Evolutionary conservation across 176 grass and related monocot genomes (phyloP), one percentile per base, ranked within the genome.

Genomic region (Musa acuminata): DNA sequence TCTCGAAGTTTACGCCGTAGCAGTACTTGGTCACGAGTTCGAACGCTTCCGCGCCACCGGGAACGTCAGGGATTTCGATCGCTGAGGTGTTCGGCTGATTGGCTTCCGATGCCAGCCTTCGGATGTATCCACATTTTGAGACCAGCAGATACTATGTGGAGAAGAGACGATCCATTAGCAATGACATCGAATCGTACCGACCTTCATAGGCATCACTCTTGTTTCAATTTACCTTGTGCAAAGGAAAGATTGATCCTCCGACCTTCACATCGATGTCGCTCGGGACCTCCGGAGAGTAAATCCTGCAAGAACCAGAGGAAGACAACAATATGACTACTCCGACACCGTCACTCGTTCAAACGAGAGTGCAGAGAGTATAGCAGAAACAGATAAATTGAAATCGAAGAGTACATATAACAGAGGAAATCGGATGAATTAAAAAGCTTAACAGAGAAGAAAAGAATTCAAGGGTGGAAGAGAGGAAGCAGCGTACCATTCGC

Each of bases 61-160:
- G 86, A 58, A 99, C 48, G 66, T 82, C 88, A 8, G 77, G 63
- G 71, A 99, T 64, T 64, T 99, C 84, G 19, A 91, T 68, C 72
- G 60, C 55, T 29, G 87, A 75, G 11, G 66, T 76, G 53, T 50
- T 65, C 13, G 78, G 52, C 11, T 59, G 59, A 19, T 50, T 79
- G 69, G 51, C 52, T 10, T 85, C 87, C 0, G 90, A 81, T 62
- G 73, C 63, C 69, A 83, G 77, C 75, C 69, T 91, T 70, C 80
- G 67, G 76, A 99, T 82, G 78, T 99, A 91, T 11, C 88, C 95
- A 70, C 90, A 85, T 50, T 85, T 87, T 16, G 95, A 85, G 7
- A 82, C 72, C 82, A 99, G 24, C 25, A 70, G 84, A n/a, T 85
- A 79, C 95, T 99, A 86, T 67, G 81, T 16, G 1, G 74, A 73